Evolutionary conservation across 192 early-diverging fungal species (phyloP), one percentile per base, ranked within the genome.

Genomic region (Entomortierella chlamydospora): DNA sequence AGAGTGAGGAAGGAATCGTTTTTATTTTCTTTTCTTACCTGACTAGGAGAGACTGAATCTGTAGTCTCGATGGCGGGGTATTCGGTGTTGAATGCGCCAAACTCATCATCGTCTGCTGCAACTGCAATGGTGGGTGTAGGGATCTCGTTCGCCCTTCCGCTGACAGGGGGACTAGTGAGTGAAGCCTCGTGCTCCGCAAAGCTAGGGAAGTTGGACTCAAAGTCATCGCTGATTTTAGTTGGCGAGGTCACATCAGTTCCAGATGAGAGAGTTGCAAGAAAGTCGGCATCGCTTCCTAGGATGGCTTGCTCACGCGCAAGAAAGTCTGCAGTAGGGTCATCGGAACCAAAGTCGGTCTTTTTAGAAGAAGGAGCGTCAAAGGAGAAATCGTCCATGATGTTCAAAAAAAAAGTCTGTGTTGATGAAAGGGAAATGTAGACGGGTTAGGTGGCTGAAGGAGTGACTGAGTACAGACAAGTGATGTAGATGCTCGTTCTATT

Each of bases 301-400:
- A 87, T 83, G 17, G 89, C 92, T 30, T 90, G 88, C 82, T 94
- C 93, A 61, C 89, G 86, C 23, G 93, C 92, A 51, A 94, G 86
- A 59, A 94, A 94, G 43, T 93, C 91, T 64, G 88, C 89, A 31
- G 87, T 90, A 26, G 91, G 91, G 64, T 94, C 92, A 64, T 82
- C 84, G 7, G 77, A 77, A 15, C 56, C 69, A 53, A 83, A 66
- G 57, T 64, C 70, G 28, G 64, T 69, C 57, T 65, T 82, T 49
- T 71, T 70, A 23, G 72, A 68, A 45, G 67, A 33, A 37, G 73
- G 63, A n/a, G 73, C 22, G 56, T 73, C 72, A 30, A 73, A 73
- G 2, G 62, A 51, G 51, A 79, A 70, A 37, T 79, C 74, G 41
- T 79, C 74, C 74, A 79, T 79, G 64, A 8, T 70, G 61, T 51